These are phyloP conservation scores for Colletotrichum nymphaeae DNA, from an alignment of 2,329 filamentous ascomycete genomes.

Conservation along the genomic window DNA sequence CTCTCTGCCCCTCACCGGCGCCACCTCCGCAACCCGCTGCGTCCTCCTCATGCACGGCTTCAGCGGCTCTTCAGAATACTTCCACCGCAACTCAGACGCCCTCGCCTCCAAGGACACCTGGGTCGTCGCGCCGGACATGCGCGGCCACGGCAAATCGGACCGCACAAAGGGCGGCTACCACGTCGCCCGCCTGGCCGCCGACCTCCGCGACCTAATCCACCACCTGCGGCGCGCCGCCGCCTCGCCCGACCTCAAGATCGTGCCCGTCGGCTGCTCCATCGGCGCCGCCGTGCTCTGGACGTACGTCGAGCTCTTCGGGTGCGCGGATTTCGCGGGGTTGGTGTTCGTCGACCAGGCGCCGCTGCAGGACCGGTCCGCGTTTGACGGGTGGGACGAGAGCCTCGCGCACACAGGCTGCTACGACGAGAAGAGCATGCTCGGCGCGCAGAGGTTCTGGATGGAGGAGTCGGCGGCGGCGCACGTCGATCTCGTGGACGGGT, in stretches of 20 bases:
- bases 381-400: constrained; percentile 46
- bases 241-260: constrained; percentile 35
- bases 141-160: constrained; percentile 50
- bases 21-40: constrained; percentile 35
- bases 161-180: constrained; percentile 49
- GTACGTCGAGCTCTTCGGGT: constrained; percentile 51
- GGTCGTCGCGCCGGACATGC: constrained; percentile 53
- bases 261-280: constrained; percentile 53
- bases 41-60: constrained; percentile 54
- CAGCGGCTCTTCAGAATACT: constrained; percentile 53
- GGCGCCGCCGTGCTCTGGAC: constrained; percentile 55
- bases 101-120: constrained; percentile 43
- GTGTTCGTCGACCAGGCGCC: constrained; percentile 55
- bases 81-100: constrained; percentile 46
- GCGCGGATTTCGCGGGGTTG: constrained; percentile 45
- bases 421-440: constrained; percentile 49
- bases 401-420: constrained; percentile 49
- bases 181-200: constrained; percentile 52
- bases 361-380: constrained; percentile 49
- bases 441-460: constrained; percentile 44
- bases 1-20: constrained; percentile 43
- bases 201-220: constrained; percentile 46
- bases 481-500: constrained; percentile 45
- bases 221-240: constrained; percentile 39
- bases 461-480: constrained; percentile 40